Percentiles rank a stretch among this genome's conserved stretches.
These are phyloP conservation scores for Eutypa lata DNA, from an alignment of 2,329 filamentous ascomycete genomes.

Conservation along the genomic window DNA sequence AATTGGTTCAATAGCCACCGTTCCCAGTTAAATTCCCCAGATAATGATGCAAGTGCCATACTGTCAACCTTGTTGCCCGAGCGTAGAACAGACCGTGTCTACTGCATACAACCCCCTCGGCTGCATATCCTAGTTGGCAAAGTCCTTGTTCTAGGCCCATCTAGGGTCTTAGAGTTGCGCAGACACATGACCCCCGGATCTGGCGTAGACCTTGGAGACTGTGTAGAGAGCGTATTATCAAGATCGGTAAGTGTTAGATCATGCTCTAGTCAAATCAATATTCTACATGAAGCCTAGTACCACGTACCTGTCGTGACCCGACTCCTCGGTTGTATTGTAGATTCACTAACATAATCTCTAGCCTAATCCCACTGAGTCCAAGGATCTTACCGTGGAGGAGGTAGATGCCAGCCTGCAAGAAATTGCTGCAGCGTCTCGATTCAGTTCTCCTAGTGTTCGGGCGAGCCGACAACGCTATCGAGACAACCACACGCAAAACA, in stretches of 20 bases:
- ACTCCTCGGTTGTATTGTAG: too few species aligned
- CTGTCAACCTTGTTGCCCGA: conserved; percentile 76
- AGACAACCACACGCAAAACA: conserved; percentile 34
- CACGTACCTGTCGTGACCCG: background rate
- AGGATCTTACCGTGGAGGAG: conserved; percentile 64
- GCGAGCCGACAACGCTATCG: conserved; percentile 24
- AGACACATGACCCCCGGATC: conserved; percentile 57
- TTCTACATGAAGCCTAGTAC: background rate
- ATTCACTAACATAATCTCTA: conserved; percentile 24
- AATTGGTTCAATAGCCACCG: conserved; percentile 70
- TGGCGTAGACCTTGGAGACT: conserved; percentile 67
- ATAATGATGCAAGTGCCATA: conserved; percentile 60
- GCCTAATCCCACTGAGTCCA: conserved; percentile 41
- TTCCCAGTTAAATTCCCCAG: conserved; percentile 50
- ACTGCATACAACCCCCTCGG: conserved; percentile 59
- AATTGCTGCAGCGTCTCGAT: conserved; percentile 66
- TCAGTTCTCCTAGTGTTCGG: conserved; percentile 65
- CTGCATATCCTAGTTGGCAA: conserved; percentile 67
- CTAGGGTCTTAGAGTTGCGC: conserved; percentile 58
- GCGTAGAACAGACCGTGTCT: conserved; percentile 73
- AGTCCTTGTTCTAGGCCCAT: conserved; percentile 61
- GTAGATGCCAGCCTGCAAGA: conserved; percentile 64
- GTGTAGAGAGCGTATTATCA: conserved; percentile 62
- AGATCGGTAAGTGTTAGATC: conserved; percentile 48
- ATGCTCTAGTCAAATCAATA: background rate